Base-by-base conservation (phyloP, 129 eudicot genomes). In the Erigeron canadensis region DNA sequence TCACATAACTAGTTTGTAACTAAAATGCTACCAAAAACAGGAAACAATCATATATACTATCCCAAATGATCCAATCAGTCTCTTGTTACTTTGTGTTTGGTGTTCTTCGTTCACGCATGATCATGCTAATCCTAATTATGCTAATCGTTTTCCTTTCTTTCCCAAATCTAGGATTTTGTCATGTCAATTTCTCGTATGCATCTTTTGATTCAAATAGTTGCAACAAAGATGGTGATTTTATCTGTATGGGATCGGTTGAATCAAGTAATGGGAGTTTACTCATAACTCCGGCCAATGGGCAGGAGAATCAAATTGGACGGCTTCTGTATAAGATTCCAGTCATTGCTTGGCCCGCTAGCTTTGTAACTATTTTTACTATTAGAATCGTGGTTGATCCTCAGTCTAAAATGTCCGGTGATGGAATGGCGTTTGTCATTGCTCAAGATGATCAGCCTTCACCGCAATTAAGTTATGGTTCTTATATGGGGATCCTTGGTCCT, bases 401-500 rank as follows among this genome's bases (percentile, higher is more conserved):
- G 53, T 71, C 77, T 21, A 1, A 67, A 2, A 63, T 73, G 16
- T 70, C 65, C 41, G 91, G 96, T 4, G 96, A 88, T 58, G 96
- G 96, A 71, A 86, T 88, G 87, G 85, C 91, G 0, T 86, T 88
- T 61, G 75, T 88, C 34, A 34, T 88, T 0, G 96, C 96, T 0
- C 91, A 79, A 38, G 88, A 84, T 43, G 39, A 83, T 63, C 69
- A 74, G 16, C 85, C 96, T 15, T 86, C 96, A 0, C 96, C 96
- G 0, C 56, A 74, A 0, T 53, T 73, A 47, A 86, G 96, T 70
- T 84, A 43, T 62, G 96, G 96, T 15, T 83, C 91, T 2, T 87
- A 74, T 74, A 53, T 84, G 12, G 94, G 89, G 6, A 82, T 87
- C 66, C 83, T 80, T 51, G 91, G 85, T 80, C 86, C 85, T 34